These are phyloP conservation scores for Fomitopsis palustris DNA, from an alignment of 1,284 basidiomycete genomes.

Conservation along the genomic window DNA sequence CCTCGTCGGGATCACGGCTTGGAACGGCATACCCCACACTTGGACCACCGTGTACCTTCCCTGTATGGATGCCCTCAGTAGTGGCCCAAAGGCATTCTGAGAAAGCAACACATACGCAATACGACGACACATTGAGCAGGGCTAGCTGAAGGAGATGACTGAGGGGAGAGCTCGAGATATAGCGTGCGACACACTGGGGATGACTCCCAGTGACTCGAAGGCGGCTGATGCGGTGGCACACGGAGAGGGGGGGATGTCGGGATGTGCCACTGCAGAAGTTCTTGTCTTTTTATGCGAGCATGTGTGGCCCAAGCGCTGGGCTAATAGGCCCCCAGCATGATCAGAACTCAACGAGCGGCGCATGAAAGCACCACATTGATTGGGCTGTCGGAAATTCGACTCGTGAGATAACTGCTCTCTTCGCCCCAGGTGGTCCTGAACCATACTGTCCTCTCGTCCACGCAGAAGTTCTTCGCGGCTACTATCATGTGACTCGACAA, in stretches of 20 bases:
- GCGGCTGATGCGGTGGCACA: constrained; percentile 1
- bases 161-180: not conserved
- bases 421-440: constrained; percentile 13
- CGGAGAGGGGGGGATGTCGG: constrained; percentile 9
- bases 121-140: constrained; percentile 31
- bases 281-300: constrained; percentile 21
- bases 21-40: constrained; percentile 49
- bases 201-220: not conserved
- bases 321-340: constrained; percentile 9
- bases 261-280: constrained; percentile 6
- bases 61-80: constrained; percentile 32
- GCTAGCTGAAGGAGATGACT: not conserved
- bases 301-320: constrained; percentile 17
- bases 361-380: constrained; percentile 21
- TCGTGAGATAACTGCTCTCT: constrained; percentile 17
- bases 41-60: constrained; percentile 67
- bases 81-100: not conserved
- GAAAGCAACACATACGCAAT: constrained; percentile 34
- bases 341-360: constrained; percentile 22
- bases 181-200: not conserved
- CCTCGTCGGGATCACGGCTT: constrained; percentile 5
- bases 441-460: constrained; percentile 5
- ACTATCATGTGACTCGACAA: constrained; percentile 14
- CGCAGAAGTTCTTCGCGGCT: constrained; percentile 6
- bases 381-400: constrained; percentile 14